Percentiles rank a stretch among this genome's conserved stretches.
Conservation (phyloP, 192 early-diverging fungal species). For the Coemansia sp. region DNA sequence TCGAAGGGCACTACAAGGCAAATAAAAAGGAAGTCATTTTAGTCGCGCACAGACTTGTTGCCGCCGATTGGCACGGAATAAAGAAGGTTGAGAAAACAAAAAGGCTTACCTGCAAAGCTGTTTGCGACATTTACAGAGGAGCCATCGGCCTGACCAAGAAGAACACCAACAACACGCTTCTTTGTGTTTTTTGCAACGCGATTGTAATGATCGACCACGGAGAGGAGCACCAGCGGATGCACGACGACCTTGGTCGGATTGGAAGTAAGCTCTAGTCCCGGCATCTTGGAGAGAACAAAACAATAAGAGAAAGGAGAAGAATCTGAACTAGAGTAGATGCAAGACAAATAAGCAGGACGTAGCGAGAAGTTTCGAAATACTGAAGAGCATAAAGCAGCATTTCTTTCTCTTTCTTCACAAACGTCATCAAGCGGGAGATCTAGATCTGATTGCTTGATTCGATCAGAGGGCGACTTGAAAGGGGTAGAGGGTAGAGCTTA, state of each 20-base stretch:
- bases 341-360: not conserved
- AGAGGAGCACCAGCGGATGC: conserved; percentile 97
- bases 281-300: conserved; percentile 23
- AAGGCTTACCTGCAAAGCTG: conserved; percentile 86
- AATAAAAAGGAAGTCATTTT: too few relatives aligned
- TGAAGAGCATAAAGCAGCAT: not conserved
- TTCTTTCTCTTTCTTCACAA: not conserved
- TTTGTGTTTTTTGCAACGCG: conserved; percentile 92
- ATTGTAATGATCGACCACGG: conserved; percentile 99
- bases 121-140: conserved; percentile 94
- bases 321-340: not conserved
- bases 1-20: conserved; percentile 98
- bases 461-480: too few relatives aligned
- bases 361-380: not conserved
- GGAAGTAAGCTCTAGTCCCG: conserved; percentile 44
- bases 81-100: not conserved
- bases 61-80: not conserved
- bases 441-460: conserved; percentile 12
- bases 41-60: too few relatives aligned
- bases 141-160: conserved; percentile 87
- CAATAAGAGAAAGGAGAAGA: not conserved
- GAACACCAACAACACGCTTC: conserved; percentile 95
- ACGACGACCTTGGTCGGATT: conserved; percentile 72
- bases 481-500: too few relatives aligned
- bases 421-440: conserved; percentile 19